phyloP scores from a whole-genome alignment of 495 filamentous ascomycete species.

The Symbiotaphrina buchneri region DNA sequence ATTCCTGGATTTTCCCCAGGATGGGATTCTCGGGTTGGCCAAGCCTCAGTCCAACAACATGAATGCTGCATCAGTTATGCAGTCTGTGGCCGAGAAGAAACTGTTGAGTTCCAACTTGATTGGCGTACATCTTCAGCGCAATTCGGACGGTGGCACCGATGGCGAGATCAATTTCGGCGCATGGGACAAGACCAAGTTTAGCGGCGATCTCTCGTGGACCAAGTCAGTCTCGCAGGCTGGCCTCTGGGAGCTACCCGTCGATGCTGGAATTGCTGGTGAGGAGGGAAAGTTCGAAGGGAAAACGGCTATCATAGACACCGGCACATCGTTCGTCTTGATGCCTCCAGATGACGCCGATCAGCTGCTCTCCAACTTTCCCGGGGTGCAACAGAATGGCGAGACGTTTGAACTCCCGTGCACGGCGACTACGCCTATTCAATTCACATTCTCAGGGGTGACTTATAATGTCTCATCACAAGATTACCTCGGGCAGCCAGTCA shows the following conservation, averaged over 20 bases:
- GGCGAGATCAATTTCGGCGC: slow-evolving; percentile 61
- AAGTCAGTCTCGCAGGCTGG: slow-evolving; percentile 14
- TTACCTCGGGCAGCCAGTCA: slow-evolving; percentile 30
- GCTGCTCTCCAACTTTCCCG: slow-evolving; percentile 42
- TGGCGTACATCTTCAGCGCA: slow-evolving; percentile 40
- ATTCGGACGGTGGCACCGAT: slow-evolving; percentile 36
- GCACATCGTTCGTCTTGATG: slow-evolving; percentile 53
- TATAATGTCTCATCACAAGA: slow-evolving; percentile 45
- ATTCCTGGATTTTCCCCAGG: slow-evolving; percentile 55
- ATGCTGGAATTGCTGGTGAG: slow-evolving; percentile 32
- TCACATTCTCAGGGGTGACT: slow-evolving; percentile 31
- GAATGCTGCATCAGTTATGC: slow-evolving; percentile 36
- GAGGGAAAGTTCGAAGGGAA: slow-evolving; percentile 22
- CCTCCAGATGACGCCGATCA: slow-evolving; percentile 37
- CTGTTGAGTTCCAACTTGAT: slow-evolving; percentile 40
- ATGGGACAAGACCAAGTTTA: slow-evolving; percentile 38
- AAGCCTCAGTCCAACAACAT: slow-evolving; percentile 19
- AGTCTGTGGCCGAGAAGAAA: slow-evolving; percentile 29
- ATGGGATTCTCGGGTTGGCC: slow-evolving; percentile 70
- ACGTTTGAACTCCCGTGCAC: slow-evolving; percentile 50
- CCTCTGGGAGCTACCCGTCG: slow-evolving; percentile 47
- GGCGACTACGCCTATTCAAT: slow-evolving; percentile 25
- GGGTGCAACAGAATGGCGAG: slow-evolving; percentile 23
- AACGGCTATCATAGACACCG: slow-evolving; percentile 56
- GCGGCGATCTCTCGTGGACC: slow-evolving; percentile 41